Evolutionary conservation across 2,329 filamentous ascomycete genomes (phyloP), one percentile per base, ranked within the genome.

Genomic region (Arthrobotrys entomopaga): DNA sequence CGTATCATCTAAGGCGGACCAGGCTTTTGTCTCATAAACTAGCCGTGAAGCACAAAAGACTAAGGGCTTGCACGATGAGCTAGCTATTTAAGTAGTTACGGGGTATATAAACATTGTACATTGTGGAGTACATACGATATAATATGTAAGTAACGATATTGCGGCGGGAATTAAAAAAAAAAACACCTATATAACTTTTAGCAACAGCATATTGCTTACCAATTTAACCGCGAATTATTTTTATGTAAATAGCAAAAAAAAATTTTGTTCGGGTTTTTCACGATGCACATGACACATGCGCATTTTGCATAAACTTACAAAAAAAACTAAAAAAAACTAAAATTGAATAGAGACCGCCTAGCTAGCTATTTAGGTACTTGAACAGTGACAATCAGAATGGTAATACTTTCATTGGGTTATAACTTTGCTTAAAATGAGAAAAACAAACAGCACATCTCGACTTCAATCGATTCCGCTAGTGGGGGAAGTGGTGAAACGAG

Each of bases 401-500:
- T 49, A 29, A 49, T 59, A 49, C 29, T 69, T 60, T 59, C 22
- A 11, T 40, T 50, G 10, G 10, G 29, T 34, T 34, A 34, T 34
- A 34, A 34, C 5, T n/a, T 34, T 5, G 29, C 29, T 34, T 34
- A 34, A n/a, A n/a, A 34, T 34, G 29, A 6, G 29, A 34, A 6
- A 10, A 34, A 34, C 29, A 34, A 34, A 34, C 29, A 34, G 29
- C 6, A 34, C 3, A 80, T 80, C 53, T 77, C 83, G 29, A 82
- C 78, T 13, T 79, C 81, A 20, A 80, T 80, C 60, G 61, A 79
- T 73, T 75, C 80, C 77, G 29, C 29, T 34, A 34, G n/a, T n/a
- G n/a, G 29, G 29, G 29, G 29, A 34, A 34, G 29, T 34, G 29
- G 29, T 7, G 29, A 34, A 34, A 34, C 10, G 29, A 34, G 29